Percentiles rank a stretch among this genome's conserved stretches.
These are phyloP conservation scores for Sporisorium scitamineum DNA, from an alignment of 1,284 basidiomycete genomes.

Conservation along the genomic window DNA sequence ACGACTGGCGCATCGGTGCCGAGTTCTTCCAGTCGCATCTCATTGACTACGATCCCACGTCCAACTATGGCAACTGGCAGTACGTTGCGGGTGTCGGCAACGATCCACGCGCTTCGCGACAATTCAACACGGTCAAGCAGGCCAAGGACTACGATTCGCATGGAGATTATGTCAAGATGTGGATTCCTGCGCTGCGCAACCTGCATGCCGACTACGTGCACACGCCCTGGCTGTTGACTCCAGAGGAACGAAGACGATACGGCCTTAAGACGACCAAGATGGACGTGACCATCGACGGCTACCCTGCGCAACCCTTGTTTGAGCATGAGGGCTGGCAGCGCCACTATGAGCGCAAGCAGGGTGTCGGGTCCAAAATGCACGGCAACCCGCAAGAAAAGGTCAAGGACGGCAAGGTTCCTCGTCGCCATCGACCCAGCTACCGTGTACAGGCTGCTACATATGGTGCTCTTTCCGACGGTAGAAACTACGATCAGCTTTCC, in stretches of 20 bases:
- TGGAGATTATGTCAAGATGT: slow-evolving; percentile 72
- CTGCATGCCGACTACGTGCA: slow-evolving; percentile 69
- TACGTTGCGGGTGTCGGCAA: slow-evolving; percentile 74
- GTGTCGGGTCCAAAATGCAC: slow-evolving; percentile 62
- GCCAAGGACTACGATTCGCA: slow-evolving; percentile 73
- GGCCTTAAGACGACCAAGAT: slow-evolving; percentile 60
- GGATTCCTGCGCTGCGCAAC: slow-evolving; percentile 72
- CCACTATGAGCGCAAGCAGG: slow-evolving; percentile 61
- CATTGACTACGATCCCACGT: slow-evolving; percentile 64
- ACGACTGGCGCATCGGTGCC: slow-evolving; percentile 75
- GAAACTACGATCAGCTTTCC: slow-evolving; percentile 33
- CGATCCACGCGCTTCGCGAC: slow-evolving; percentile 73
- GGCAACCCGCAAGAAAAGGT: slow-evolving; percentile 66
- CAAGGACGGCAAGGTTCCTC: slow-evolving; percentile 59
- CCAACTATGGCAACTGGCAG: slow-evolving; percentile 66
- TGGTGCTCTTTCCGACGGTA: slow-evolving; percentile 35
- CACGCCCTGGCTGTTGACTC: slow-evolving; percentile 55
- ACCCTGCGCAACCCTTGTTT: slow-evolving; percentile 55
- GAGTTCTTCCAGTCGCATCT: slow-evolving; percentile 73
- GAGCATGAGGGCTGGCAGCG: slow-evolving; percentile 62
- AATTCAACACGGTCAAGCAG: slow-evolving; percentile 75
- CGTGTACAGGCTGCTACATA: slow-evolving; percentile 32
- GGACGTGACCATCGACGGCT: slow-evolving; percentile 59
- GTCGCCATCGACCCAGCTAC: slow-evolving; percentile 46
- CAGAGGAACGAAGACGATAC: slow-evolving; percentile 56